Evolutionary conservation across 805 yeast species (phyloP), one percentile per base, ranked within the genome.

Genomic region (Candida methanosorbosa): DNA sequence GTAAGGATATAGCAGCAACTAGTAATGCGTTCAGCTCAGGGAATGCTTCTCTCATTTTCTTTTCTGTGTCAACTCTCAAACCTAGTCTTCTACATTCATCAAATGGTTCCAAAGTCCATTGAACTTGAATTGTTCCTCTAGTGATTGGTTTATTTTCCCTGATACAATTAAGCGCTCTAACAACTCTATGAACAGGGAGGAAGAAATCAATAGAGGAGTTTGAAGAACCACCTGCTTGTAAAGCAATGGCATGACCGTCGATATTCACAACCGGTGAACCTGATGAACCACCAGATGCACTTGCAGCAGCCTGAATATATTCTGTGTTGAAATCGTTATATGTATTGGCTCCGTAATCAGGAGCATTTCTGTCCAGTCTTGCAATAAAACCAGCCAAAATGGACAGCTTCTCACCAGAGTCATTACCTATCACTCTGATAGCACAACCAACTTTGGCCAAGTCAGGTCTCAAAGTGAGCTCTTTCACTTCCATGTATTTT

Each of bases 191-290:
- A 7, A 88, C 74, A 0, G 97, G 97, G 33, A 88, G 59, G 52
- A 88, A 88, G 61, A 84, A 88, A 61, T 88, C 97, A 0, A 96
- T 88, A 0, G 96, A 84, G 1, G 95, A 88, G 45, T 83, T 92
- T 1, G 87, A 73, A 6, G 83, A 75, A 3, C 97, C 97, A 50
- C 97, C 97, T 2, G 97, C 97, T 58, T 86, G 95, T 34, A 88
- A 62, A 0, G 97, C 96, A 15, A 88, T 84, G 0, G 90, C 95
- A 49, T 75, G 59, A 3, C 96, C 96, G 45, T 82, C 80, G 29
- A 81, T 76, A 55, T 86, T 81, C 2, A 88, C 94, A n/a, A 88
- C 97, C 0, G 97, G 97, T 4, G 95, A 85, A 8, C 97, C 97
- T 32, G 92, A 80, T 4, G 95, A 86, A 3, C 97, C 97, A 21